These are phyloP conservation scores for Penicillium expansum DNA, from an alignment of 2,329 filamentous ascomycete species.

Conservation along the genomic window DNA sequence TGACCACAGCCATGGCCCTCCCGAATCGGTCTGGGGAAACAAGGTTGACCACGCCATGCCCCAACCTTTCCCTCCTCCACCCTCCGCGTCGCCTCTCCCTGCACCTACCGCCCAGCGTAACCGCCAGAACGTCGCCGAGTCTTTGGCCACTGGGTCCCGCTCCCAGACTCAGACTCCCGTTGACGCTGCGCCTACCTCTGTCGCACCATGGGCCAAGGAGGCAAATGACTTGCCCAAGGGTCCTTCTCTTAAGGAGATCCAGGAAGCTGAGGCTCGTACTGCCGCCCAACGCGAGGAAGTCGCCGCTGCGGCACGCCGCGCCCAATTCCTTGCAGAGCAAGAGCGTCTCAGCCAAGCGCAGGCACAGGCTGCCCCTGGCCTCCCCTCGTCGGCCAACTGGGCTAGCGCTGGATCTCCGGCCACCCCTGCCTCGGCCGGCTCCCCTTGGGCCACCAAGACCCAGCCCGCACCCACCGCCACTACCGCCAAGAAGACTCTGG, in stretches of 20 bases:
- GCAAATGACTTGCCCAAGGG: conserved; percentile 70
- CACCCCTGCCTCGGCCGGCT: conserved; percentile 52
- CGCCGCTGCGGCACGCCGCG: conserved; percentile 73
- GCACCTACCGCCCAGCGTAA: conserved; percentile 85
- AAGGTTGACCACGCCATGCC: conserved; percentile 66
- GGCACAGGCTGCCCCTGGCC: conserved; percentile 64
- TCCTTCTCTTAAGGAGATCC: conserved; percentile 92
- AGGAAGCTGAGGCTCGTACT: conserved; percentile 90
- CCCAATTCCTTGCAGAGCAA: conserved; percentile 66
- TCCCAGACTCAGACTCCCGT: conserved; percentile 75
- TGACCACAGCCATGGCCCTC: conserved; percentile 41
- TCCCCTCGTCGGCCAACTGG: conserved; percentile 89
- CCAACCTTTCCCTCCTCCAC: conserved; percentile 64
- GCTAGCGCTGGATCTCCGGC: conserved; percentile 70
- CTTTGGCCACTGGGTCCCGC: conserved; percentile 60
- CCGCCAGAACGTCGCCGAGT: conserved; percentile 78
- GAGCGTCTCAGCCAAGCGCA: conserved; percentile 67
- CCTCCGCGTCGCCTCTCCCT: conserved; percentile 76
- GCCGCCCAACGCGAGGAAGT: conserved; percentile 84
- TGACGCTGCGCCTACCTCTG: conserved; percentile 65
- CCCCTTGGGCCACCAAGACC: conserved; percentile 53
- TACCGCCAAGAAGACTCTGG: conserved; percentile 77
- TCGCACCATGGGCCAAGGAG: conserved; percentile 96
- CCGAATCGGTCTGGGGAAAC: conserved; percentile 53
- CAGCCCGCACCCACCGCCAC: conserved; percentile 37